Base-by-base conservation (phyloP, 495 filamentous ascomycete species). In the Emericellopsis terricola region DNA sequence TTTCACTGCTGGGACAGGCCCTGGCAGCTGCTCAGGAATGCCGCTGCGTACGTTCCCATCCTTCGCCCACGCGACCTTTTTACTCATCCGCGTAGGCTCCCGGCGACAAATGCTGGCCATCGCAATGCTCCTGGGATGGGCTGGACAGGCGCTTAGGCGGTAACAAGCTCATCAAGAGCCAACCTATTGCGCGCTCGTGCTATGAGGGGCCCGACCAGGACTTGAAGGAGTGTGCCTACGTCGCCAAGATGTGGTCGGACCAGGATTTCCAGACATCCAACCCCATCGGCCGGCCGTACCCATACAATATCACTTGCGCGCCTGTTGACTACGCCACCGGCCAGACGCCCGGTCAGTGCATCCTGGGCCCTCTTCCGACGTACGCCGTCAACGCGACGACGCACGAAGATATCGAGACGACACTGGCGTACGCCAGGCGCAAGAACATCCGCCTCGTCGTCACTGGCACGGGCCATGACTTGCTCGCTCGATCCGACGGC, bases 401-500 rank as follows among this genome's bases (percentile, higher is more conserved):
- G 3, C 63, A 64, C 11, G 56, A 56, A 31, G 62, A 81, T 36
- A 50, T 78, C 19, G 64, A 69, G 37, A 53, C 61, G 7, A 65
- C 68, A 0, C 60, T 80, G 13, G 69, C 69, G 44, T 78, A 77
- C 53, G 75, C 74, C 2, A 57, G 64, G 29, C 65, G 76, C 15
- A 54, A 55, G 15, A 64, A 66, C 15, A 38, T 80, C 1, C 55
- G 75, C 26, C 50, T 82, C 2, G 55, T 72, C 0, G 59, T 80
- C 33, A 78, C 77, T 59, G 76, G 61, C 35, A 80, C 75, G 1
- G 74, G 75, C 23, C 73, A 80, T 36, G 72, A 77, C 43, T 73
- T 68, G 43, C 45, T 48, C 20, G 71, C 67, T 26, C 69, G 69
- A 39, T 62, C 47, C 8, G 36, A 34, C 3, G 60, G 68, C 27